Conservation (phyloP, 2,329 filamentous ascomycete genomes). For the Pseudogymnoascus sp. region DNA sequence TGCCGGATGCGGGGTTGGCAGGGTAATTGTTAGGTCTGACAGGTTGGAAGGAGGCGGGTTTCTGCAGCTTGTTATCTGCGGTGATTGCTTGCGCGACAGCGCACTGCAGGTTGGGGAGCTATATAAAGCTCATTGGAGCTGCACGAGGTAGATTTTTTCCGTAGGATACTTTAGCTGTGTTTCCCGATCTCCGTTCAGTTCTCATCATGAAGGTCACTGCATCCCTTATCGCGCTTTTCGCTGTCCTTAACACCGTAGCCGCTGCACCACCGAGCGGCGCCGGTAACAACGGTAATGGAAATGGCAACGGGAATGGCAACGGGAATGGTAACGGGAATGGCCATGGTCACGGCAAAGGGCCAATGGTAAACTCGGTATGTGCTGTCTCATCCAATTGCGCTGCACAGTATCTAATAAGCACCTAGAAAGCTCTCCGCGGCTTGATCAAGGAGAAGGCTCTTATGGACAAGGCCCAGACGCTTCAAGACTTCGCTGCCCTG, state of each 20-base stretch:
- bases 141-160: not conserved
- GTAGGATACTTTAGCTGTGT: not conserved
- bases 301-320: no score
- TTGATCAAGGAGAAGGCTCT: conserved; percentile 25
- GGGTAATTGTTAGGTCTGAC: not conserved
- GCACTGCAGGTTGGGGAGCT: not conserved
- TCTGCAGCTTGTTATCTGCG: not conserved
- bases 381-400: not conserved
- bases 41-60: not conserved
- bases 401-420: not conserved
- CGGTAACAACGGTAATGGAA: not conserved
- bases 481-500: conserved; percentile 37
- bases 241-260: not conserved
- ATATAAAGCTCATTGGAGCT: conserved; percentile 3
- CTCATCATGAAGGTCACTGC: conserved; percentile 10
- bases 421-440: not conserved
- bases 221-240: not conserved
- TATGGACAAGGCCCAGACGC: conserved; percentile 38
- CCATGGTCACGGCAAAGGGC: not conserved
- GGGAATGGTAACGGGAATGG: not conserved
- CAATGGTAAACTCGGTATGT: conserved; percentile 8
- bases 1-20: conserved; percentile 1
- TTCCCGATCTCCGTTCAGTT: not conserved
- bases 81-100: not conserved
- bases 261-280: not conserved